Percentiles rank a stretch among this genome's conserved stretches.
phyloP scores from a whole-genome alignment of 2,329 filamentous ascomycete genomes.

The Colletotrichum sp. region DNA sequence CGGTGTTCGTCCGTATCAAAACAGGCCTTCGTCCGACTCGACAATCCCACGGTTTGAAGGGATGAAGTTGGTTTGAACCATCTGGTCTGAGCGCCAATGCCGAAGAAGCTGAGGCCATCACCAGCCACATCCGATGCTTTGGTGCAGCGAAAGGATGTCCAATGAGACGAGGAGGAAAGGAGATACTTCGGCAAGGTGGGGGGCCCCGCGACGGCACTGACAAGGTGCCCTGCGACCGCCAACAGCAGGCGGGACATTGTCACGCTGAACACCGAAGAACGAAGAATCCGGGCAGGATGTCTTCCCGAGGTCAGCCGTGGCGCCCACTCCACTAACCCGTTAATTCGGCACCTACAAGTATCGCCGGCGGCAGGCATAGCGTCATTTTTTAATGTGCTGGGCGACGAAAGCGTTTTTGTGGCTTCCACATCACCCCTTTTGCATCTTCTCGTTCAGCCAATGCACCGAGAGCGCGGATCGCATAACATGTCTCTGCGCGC shows the following conservation, averaged over 20 bases:
- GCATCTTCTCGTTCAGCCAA: not conserved
- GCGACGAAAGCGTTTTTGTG: not conserved
- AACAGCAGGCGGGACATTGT: not conserved
- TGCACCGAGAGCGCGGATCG: constrained; percentile 10
- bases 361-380: constrained; percentile 17
- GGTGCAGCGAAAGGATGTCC: not conserved
- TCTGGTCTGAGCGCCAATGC: not conserved
- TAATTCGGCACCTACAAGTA: constrained; percentile 14
- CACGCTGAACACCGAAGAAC: not conserved
- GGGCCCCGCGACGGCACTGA: not conserved
- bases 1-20: not conserved
- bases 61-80: not conserved
- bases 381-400: constrained; percentile 8
- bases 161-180: not conserved
- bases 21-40: not conserved
- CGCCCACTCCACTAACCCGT: not conserved
- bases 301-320: constrained; percentile 1
- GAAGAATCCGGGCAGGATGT: not conserved
- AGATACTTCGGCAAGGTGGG: constrained; percentile 1
- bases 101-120: not conserved
- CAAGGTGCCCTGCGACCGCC: not conserved
- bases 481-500: constrained; percentile 6
- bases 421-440: not conserved
- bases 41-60: not conserved
- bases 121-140: not conserved